A percentile compares a stretch with the other conserved stretches of the same genome.
Conservation (phyloP, 371 early-diverging fungal species). For the Lichtheimia hyalospora region DNA sequence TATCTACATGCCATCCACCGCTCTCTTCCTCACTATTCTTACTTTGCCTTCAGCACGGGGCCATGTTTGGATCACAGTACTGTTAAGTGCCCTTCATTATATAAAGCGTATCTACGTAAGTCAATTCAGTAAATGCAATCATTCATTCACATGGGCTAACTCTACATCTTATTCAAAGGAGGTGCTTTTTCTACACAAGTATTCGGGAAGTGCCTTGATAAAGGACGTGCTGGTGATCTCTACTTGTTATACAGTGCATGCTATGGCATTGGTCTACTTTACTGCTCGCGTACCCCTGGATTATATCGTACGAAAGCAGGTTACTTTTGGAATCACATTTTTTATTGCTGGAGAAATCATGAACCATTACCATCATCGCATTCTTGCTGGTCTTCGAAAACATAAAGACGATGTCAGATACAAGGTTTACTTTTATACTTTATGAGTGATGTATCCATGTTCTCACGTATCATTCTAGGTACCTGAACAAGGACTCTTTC, state of each 20-base stretch:
- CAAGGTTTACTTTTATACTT: slow-evolving; percentile 13
- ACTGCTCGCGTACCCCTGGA: slow-evolving; percentile 12
- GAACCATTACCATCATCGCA: slow-evolving; percentile 37
- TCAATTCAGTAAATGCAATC: background rate
- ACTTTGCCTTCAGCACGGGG: background rate
- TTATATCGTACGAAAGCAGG: background rate
- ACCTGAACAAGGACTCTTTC: slow-evolving; percentile 30
- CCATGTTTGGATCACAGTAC: slow-evolving; percentile 6
- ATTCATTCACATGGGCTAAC: background rate
- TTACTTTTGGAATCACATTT: slow-evolving; percentile 12
- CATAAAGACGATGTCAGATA: slow-evolving; percentile 21
- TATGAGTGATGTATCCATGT: background rate
- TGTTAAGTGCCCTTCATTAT: slow-evolving; percentile 23
- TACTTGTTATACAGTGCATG: slow-evolving; percentile 17
- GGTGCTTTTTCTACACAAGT: slow-evolving; percentile 31
- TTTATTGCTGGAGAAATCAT: slow-evolving; percentile 30
- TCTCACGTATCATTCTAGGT: slow-evolving; percentile 14
- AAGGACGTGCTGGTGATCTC: slow-evolving; percentile 24
- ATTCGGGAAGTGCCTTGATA: slow-evolving; percentile 27
- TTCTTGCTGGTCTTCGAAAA: slow-evolving; percentile 25
- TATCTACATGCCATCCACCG: slow-evolving; percentile 28
- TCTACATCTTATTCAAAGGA: slow-evolving; percentile 19
- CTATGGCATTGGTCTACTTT: slow-evolving; percentile 7
- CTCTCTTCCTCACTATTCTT: slow-evolving; percentile 6
- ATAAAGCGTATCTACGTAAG: slow-evolving; percentile 35